Conservation (phyloP, 495 filamentous ascomycete genomes). For the Aspergillus kassunensis region DNA sequence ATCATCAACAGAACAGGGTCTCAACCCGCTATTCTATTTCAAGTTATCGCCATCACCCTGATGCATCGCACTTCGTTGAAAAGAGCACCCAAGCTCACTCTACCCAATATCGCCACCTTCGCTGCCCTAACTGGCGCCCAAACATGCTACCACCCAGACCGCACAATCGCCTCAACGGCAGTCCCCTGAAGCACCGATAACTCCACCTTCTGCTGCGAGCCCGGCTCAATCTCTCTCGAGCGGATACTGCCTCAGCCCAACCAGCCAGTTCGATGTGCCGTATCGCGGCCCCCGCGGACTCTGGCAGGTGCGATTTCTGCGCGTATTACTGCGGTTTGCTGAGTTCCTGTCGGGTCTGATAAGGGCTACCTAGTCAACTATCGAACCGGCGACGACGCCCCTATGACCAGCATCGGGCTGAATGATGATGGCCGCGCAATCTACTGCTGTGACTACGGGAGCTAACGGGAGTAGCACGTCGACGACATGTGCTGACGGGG, state of each 20-base stretch:
- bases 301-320: slow-evolving; percentile 7
- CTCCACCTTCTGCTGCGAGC: slow-evolving; percentile 8
- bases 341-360: neutral
- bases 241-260: slow-evolving; percentile 13
- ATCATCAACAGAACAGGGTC: no score
- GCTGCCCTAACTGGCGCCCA: neutral
- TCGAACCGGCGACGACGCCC: neutral
- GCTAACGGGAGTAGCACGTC: neutral
- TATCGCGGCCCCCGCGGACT: slow-evolving; percentile 13
- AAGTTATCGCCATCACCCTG: no score
- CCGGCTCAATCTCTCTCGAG: slow-evolving; percentile 10
- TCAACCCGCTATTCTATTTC: no score
- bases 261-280: slow-evolving; percentile 2
- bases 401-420: neutral
- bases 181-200: slow-evolving; percentile 6
- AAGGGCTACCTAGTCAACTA: slow-evolving; percentile 3
- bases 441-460: slow-evolving; percentile 1
- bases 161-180: slow-evolving; percentile 4
- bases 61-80: no score
- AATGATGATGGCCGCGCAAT: slow-evolving; percentile 1
- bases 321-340: neutral
- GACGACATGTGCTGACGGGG: neutral
- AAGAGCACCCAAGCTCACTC: no score
- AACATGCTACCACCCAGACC: slow-evolving; percentile 14
- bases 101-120: neutral